Conservation (phyloP, 1,139 yeast species). For the Candida sp. region DNA sequence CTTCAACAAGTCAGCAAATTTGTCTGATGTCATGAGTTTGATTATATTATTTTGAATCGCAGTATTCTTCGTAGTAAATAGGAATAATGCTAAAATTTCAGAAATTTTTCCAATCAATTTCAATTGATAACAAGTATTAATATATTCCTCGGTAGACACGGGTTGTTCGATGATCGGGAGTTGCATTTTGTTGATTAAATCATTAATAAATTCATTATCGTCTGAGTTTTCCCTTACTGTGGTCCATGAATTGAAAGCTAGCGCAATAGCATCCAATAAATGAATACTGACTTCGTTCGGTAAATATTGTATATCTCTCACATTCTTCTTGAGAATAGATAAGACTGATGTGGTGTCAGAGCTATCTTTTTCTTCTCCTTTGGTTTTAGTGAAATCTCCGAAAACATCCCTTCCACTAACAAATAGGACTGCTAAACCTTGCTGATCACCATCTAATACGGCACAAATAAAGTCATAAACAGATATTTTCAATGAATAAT, state of each 20-base stretch:
- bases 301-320: constrained; percentile 46
- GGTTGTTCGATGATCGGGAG: constrained; percentile 16
- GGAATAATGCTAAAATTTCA: constrained; percentile 70
- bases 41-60: constrained; percentile 40
- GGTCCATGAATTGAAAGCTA: constrained; percentile 69
- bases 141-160: constrained; percentile 20
- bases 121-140: constrained; percentile 52
- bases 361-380: constrained; percentile 11
- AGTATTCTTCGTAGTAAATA: constrained; percentile 56
- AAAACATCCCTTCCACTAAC: constrained; percentile 67
- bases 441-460: constrained; percentile 76
- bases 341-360: constrained; percentile 42
- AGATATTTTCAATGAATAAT: constrained; percentile 51
- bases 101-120: constrained; percentile 64
- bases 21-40: constrained; percentile 35
- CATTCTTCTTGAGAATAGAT: constrained; percentile 56
- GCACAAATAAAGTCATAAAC: constrained; percentile 75
- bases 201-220: constrained; percentile 49
- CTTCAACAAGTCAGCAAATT: constrained; percentile 29
- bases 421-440: constrained; percentile 77
- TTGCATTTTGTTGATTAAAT: constrained; percentile 41
- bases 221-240: constrained; percentile 48
- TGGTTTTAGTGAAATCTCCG: constrained; percentile 23
- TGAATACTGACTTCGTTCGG: constrained; percentile 60
- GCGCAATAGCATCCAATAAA: constrained; percentile 60